Base-by-base conservation (phyloP, 2,329 filamentous ascomycete genomes). In the Aspergillus costaricaensis region DNA sequence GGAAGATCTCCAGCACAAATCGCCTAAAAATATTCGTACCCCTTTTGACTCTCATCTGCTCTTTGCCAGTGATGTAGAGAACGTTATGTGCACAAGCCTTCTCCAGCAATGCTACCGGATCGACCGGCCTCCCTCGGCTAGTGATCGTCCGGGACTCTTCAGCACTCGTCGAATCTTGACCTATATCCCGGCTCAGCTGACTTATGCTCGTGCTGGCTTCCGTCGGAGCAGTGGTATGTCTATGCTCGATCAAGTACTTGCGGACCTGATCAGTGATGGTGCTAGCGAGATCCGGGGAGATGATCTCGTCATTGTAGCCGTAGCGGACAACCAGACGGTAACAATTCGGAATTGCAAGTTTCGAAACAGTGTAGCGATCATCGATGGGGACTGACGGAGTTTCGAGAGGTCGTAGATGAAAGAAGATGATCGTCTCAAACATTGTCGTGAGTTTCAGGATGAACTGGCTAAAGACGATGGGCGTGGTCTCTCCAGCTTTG, bases 301-400 rank as follows among this genome's bases (percentile, higher is more conserved):
- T 81, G 27, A 91, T 83, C 62, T 89, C 84, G 66, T 92, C 90
- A 74, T 85, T 89, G 72, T 89, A 92, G 1, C 90, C 90, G 68
- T 91, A 87, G 12, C 89, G 85, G 2, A 91, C 81, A 2, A 89
- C 85, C 8, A 92, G 79, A 3, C 88, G 84, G 70, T 91, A 92
- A 66, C 86, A 88, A 32, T 86, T 84, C 0, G 85, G 85, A 17
- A 90, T 74, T 0, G 77, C 72, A 6, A 80, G 74, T 23, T 67
- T 49, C 27, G 48, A 58, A 55, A 69, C 55, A 15, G 77, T 76
- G 63, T 83, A 84, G 1, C 83, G 76, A 7, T 85, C 77, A 2
- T 81, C 79, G 5, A 78, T 70, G 0, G 82, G 72, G 2, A 88
- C 82, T 0, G 81, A 82, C 0, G 89, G 88, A 1, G 80, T 77